Evolutionary conservation across 140 eudicot genomes (phyloP).

Genomic region (Eryngium alpinum): DNA sequence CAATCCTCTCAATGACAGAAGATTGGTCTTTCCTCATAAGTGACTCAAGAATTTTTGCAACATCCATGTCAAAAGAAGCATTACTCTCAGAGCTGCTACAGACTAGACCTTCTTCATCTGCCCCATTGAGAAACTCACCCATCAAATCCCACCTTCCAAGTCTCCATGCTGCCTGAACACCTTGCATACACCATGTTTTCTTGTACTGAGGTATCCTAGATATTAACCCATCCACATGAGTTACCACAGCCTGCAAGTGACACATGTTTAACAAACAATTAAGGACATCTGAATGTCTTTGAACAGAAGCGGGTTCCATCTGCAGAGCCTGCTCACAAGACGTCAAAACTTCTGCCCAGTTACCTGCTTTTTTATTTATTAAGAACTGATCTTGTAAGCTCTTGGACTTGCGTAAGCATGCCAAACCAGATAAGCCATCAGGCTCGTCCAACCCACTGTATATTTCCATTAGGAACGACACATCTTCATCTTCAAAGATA

Average conservation of each 20-base stretch:
- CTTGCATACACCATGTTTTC: slow-evolving; percentile 99
- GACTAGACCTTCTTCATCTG: slow-evolving; percentile 87
- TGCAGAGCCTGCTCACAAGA: slow-evolving; percentile 98
- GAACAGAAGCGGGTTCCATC: slow-evolving; percentile 96
- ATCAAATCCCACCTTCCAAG: slow-evolving; percentile 98
- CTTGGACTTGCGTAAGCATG: slow-evolving; percentile 78
- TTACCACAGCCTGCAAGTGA: slow-evolving; percentile 90
- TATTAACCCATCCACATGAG: slow-evolving; percentile 94
- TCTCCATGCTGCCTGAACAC: slow-evolving; percentile 99
- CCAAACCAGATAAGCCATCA: slow-evolving; percentile 90
- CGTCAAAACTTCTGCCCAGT: slow-evolving; percentile 98
- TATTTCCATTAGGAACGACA: slow-evolving; percentile 84
- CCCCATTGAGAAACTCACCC: slow-evolving; percentile 79
- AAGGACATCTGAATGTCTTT: slow-evolving; percentile 92
- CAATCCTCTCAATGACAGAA: slow-evolving; percentile 74
- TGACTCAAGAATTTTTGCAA: slow-evolving; percentile 86
- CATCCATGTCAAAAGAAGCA: slow-evolving; percentile 93
- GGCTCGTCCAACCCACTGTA: slow-evolving; percentile 95
- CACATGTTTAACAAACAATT: slow-evolving; percentile 93
- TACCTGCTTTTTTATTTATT: slow-evolving; percentile 90
- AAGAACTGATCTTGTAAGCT: slow-evolving; percentile 82
- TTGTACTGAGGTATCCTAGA: slow-evolving; percentile 77
- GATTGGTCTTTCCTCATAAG: slow-evolving; percentile 81
- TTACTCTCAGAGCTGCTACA: slow-evolving; percentile 93
- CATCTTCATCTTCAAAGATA: slow-evolving; percentile 79